A percentile compares a stretch with the other conserved stretches of the same genome.
phyloP scores from a whole-genome alignment of 208 protist species.

The Zelonia costaricensis region DNA sequence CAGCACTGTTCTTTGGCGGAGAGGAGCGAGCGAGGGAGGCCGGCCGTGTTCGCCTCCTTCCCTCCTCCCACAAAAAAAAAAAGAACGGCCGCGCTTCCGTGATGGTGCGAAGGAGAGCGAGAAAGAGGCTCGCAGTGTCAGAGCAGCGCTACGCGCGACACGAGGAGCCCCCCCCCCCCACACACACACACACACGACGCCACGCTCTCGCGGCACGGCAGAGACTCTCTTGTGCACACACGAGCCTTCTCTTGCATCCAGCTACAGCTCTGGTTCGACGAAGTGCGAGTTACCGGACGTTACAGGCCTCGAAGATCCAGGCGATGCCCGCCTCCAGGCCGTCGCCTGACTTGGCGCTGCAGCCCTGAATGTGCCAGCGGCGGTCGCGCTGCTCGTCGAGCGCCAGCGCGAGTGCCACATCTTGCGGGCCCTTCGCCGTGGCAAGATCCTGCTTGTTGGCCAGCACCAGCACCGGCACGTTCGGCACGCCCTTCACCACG shows the following conservation, averaged over 20 bases:
- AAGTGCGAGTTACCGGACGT: slow-evolving; percentile 14
- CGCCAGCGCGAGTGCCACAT: slow-evolving; percentile 78
- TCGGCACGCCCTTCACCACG: slow-evolving; percentile 95
- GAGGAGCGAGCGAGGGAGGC: too few relatives aligned
- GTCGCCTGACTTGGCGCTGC: slow-evolving; percentile 94
- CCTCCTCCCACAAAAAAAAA: too few relatives aligned
- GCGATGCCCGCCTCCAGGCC: slow-evolving; percentile 93
- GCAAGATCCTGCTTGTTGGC: slow-evolving; percentile 99
- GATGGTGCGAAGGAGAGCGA: neutral
- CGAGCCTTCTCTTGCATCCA: too few relatives aligned
- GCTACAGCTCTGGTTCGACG: too few relatives aligned
- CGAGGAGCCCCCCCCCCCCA: too few relatives aligned
- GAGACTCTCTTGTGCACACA: too few relatives aligned
- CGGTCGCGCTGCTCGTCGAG: slow-evolving; percentile 91
- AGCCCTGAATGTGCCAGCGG: slow-evolving; percentile 96
- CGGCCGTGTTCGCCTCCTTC: too few relatives aligned
- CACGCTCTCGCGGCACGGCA: too few relatives aligned
- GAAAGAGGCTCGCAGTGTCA: neutral
- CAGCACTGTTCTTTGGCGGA: too few relatives aligned
- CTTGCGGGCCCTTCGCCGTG: slow-evolving; percentile 78
- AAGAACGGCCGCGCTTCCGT: too few relatives aligned
- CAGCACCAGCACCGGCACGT: slow-evolving; percentile 98
- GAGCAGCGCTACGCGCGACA: too few relatives aligned
- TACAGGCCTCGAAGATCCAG: slow-evolving; percentile 90
- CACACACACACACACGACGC: too few relatives aligned